A percentile compares a stretch with the other conserved stretches of the same genome.
Evolutionary conservation across 805 yeast genomes (phyloP).

Genomic region (Tetrapisispora taiwanensis): DNA sequence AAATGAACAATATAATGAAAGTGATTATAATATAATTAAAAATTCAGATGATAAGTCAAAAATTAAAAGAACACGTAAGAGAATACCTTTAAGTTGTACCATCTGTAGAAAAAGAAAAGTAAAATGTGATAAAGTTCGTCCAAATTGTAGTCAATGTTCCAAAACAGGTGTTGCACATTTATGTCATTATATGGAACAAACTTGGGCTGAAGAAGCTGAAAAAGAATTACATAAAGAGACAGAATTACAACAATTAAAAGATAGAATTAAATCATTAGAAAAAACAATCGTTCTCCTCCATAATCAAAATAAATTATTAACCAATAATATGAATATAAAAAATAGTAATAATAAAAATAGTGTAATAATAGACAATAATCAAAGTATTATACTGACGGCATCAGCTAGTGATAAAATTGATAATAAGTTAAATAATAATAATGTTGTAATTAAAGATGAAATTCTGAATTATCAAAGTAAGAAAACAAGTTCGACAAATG

Average conservation of each 20-base stretch:
- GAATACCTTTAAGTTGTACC: constrained; percentile 39
- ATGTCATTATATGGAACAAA: constrained; percentile 48
- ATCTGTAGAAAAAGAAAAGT: constrained; percentile 43
- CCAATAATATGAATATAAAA: not conserved
- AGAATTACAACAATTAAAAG: constrained; percentile 44
- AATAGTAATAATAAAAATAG: not conserved
- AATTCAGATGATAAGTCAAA: constrained; percentile 3
- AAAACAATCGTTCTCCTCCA: constrained; percentile 28
- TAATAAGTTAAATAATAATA: not conserved
- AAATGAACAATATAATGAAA: not conserved
- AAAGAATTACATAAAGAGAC: constrained; percentile 37
- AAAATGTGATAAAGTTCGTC: constrained; percentile 41
- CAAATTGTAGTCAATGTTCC: constrained; percentile 47
- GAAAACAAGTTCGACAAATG: not conserved
- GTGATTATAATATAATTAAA: not conserved
- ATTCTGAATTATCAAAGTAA: not conserved
- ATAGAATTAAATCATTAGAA: constrained; percentile 44
- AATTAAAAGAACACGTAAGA: constrained; percentile 33
- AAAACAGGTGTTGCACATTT: constrained; percentile 51
- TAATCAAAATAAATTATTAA: not conserved
- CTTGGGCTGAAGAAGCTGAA: constrained; percentile 48
- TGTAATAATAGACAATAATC: too few species aligned
- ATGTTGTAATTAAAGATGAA: not conserved
- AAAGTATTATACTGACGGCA: too few species aligned
- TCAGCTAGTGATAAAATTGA: not conserved